phyloP scores from a whole-genome alignment of 1,139 yeast genomes.

The Hansenula lynferdii region DNA sequence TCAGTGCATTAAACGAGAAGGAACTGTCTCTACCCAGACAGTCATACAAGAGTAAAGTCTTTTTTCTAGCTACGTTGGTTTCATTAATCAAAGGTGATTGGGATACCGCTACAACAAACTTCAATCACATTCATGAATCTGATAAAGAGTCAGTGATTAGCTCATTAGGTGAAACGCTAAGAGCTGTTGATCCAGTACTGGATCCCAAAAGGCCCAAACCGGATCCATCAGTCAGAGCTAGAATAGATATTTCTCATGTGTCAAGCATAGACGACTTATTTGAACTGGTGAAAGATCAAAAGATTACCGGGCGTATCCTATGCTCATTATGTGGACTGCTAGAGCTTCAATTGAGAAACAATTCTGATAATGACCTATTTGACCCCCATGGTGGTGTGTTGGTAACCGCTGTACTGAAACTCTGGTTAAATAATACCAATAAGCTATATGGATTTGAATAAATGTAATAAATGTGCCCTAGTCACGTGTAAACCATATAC shows the following conservation, averaged over 20 bases:
- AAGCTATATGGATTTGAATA: constrained; percentile 27
- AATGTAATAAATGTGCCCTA: background rate
- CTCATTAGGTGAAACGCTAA: constrained; percentile 5
- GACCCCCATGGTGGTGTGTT: background rate
- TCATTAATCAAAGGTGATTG: constrained; percentile 21
- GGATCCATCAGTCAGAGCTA: background rate
- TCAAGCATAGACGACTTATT: constrained; percentile 17
- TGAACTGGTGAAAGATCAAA: constrained; percentile 18
- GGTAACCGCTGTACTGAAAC: constrained; percentile 1
- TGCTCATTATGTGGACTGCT: constrained; percentile 27
- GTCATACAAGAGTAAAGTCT: constrained; percentile 1
- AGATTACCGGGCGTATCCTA: constrained; percentile 27
- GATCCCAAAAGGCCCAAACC: constrained; percentile 11
- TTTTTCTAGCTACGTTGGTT: constrained; percentile 16
- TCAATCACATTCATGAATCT: too few species aligned
- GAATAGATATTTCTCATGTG: background rate
- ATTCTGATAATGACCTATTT: background rate
- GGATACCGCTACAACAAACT: constrained; percentile 15
- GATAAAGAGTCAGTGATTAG: too few species aligned
- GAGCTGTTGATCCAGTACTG: constrained; percentile 16
- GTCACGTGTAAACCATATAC: background rate
- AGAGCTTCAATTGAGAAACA: constrained; percentile 20
- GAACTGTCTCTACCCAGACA: too few species aligned
- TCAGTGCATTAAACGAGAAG: constrained; percentile 2
- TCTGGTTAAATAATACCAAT: constrained; percentile 15